phyloP scores from a whole-genome alignment of 2,329 filamentous ascomycete genomes.

The Aureobasidium sp. region DNA sequence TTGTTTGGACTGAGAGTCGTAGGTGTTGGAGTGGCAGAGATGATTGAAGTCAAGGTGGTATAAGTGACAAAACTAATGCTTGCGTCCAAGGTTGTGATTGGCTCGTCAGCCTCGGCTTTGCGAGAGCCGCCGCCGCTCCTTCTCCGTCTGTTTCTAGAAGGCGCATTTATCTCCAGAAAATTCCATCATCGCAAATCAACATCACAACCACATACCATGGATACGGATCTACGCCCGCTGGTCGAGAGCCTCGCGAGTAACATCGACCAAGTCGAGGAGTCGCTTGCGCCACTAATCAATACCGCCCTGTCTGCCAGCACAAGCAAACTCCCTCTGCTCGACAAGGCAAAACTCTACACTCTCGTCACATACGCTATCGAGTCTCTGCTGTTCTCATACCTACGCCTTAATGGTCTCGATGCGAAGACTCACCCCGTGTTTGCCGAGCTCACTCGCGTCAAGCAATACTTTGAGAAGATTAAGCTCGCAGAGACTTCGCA shows the following conservation, averaged over 20 bases:
- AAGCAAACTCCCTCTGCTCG: slow-evolving; percentile 78
- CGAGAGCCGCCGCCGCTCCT: background rate
- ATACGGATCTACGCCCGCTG: slow-evolving; percentile 57
- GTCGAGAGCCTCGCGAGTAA: slow-evolving; percentile 62
- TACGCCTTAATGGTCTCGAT: slow-evolving; percentile 72
- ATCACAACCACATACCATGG: slow-evolving; percentile 36
- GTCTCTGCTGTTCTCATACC: slow-evolving; percentile 76
- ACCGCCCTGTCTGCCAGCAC: slow-evolving; percentile 59
- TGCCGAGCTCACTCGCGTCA: slow-evolving; percentile 76
- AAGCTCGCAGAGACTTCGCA: slow-evolving; percentile 63
- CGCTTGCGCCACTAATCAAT: slow-evolving; percentile 65
- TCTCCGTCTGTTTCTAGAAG: slow-evolving; percentile 9
- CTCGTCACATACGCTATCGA: slow-evolving; percentile 83
- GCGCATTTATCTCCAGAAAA: background rate
- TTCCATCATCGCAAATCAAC: slow-evolving; percentile 1
- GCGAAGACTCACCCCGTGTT: slow-evolving; percentile 82
- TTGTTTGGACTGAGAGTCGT: background rate
- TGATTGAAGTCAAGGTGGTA: background rate
- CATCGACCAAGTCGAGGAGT: slow-evolving; percentile 70
- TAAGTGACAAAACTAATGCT: slow-evolving; percentile 5
- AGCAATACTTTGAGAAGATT: slow-evolving; percentile 90
- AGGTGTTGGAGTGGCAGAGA: background rate
- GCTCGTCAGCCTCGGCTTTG: slow-evolving; percentile 3
- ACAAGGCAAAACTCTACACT: slow-evolving; percentile 92
- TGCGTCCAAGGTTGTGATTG: slow-evolving; percentile 4